A percentile compares a stretch with the other conserved stretches of the same genome.
Evolutionary conservation across 2,329 filamentous ascomycete genomes (phyloP).

Genomic region (Aaosphaeria pasadenensis): DNA sequence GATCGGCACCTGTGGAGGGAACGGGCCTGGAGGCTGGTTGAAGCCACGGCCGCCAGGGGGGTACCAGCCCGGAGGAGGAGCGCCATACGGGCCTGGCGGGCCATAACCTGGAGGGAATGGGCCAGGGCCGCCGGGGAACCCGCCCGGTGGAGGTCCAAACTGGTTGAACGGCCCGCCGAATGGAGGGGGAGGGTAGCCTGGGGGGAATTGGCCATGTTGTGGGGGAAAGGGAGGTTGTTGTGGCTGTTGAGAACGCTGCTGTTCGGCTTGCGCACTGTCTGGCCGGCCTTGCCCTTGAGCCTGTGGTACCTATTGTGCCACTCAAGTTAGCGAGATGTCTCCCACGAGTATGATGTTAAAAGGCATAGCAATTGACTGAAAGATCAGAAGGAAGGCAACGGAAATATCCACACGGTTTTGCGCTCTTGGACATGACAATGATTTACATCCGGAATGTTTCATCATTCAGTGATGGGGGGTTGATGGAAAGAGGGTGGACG

Average conservation of each 20-base stretch:
- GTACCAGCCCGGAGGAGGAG: constrained; percentile 69
- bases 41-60: constrained; percentile 71
- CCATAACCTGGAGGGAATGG: constrained; percentile 63
- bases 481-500: constrained; percentile 49
- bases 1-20: constrained; percentile 59
- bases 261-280: constrained; percentile 7
- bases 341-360: neutral
- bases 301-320: constrained; percentile 19
- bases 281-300: constrained; percentile 14
- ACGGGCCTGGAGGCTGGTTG: constrained; percentile 64
- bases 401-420: constrained; percentile 94
- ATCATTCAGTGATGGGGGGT: constrained; percentile 60
- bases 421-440: constrained; percentile 81
- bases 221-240: constrained; percentile 8
- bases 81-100: constrained; percentile 67
- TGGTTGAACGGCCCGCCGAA: constrained; percentile 43
- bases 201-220: constrained; percentile 39
- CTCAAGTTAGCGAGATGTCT: neutral
- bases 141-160: constrained; percentile 43
- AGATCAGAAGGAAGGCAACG: constrained; percentile 99
- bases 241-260: constrained; percentile 24
- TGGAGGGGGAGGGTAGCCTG: constrained; percentile 39
- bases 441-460: constrained; percentile 98
- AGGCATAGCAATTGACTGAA: neutral
- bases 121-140: constrained; percentile 44